Evolutionary conservation across 805 yeast genomes (phyloP), one percentile per base, ranked within the genome.

Genomic region (Priceomyces fermenticarens): DNA sequence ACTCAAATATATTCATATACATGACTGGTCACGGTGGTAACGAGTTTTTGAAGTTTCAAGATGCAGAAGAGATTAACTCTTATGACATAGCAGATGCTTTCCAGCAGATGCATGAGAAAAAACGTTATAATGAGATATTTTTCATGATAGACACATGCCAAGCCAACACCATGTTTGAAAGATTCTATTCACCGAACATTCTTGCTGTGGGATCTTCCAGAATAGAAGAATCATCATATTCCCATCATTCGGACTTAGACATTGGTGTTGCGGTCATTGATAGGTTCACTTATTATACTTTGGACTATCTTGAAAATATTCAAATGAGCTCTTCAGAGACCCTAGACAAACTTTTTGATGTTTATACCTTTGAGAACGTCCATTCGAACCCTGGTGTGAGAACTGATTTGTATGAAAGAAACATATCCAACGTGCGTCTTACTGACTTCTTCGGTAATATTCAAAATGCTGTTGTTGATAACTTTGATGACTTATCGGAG

Each of bases 21-120:
- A 75, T 93, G 81, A 93, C 99, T 1, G 99, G 99, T 16, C 99
- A 93, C 63, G 99, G 99, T 16, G 99, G 99, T 39, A 88, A 90
- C 55, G 98, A 93, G 62, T 93, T 93, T 62, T 75, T 93, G 54
- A 93, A 93, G 64, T 93, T 93, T 62, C 99, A 93, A 67, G 99
- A 93, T 59, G 97, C 98, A 9, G 99, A 93, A 61, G 99, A 93
- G 56, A 89, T 93, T 43, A 89, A 96, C 2, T 82, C 96, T 8
- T 84, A 88, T 67, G 99, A 93, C 63, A 77, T 93, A 46, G 98
- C 99, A 1, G 96, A 93, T 65, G 98, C 98, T 2, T 88, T 93
- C 66, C 95, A 80, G 39, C 97, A 93, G 60, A 93, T 93, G 99
- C 80, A 88, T 67, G 96, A 91, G 60, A 90, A 90, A 77, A 85